Base-by-base conservation (phyloP, 164 flowering plant genomes). In the Berberis vulgaris region DNA sequence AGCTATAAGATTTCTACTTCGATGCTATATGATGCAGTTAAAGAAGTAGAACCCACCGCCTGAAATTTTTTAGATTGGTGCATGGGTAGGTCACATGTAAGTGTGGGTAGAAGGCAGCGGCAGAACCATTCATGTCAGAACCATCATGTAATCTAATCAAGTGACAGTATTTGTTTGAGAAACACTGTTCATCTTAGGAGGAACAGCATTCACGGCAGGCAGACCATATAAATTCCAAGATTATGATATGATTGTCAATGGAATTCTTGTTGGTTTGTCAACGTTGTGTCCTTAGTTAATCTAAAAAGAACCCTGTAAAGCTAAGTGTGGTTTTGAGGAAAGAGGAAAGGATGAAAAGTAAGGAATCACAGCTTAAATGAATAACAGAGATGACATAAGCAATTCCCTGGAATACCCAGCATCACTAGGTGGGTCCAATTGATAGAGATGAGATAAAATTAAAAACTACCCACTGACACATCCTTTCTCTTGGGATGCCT, bases 321-420 rank as follows among this genome's bases (percentile, higher is more conserved):
- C 66, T 68, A 61, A 59, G 63, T 62, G 57, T 53, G 55, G 58
- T 59, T 43, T 65, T 38, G 47, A 42, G 49, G 64, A 39, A 46
- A 38, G 12, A 38, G 64, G n/a, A 47, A 61, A 47, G 43, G 64
- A 61, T 61, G 46, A 59, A 44, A 70, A 38, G 61, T 50, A 67
- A 41, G 62, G 71, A 72, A 69, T 69, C 76, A 60, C 63, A 74
- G 73, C 76, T 68, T 74, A 71, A 73, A 57, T 54, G 67, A 74
- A 70, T 71, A 79, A 72, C 73, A 58, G 54, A 49, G 57, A 69
- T 78, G 84, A 80, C 73, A 75, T 68, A 76, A 74, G 80, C 84
- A 71, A 67, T 75, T 67, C 60, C 74, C 71, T 62, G 63, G 58
- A 62, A 66, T 61, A 70, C 69, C 64, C 71, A 70, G 74, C 76